A percentile compares a stretch with the other conserved stretches of the same genome.
phyloP scores from a whole-genome alignment of 352 stramenopile genomes.

The Aphanomyces astaci region DNA sequence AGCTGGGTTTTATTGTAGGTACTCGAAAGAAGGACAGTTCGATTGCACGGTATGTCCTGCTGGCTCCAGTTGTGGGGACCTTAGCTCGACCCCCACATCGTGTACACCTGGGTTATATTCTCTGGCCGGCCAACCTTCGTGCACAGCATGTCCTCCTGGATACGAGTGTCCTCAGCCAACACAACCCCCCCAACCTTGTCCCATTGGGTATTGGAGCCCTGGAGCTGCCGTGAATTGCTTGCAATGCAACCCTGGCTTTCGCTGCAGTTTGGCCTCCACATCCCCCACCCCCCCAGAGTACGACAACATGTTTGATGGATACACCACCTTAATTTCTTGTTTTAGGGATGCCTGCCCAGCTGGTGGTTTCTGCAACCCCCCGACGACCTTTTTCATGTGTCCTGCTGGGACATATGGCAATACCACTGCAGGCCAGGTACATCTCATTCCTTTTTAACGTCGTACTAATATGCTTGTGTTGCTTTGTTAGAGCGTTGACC shows the following conservation, averaged over 20 bases:
- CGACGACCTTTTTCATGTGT: constrained; percentile 78
- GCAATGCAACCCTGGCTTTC: constrained; percentile 62
- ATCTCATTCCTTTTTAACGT: background rate
- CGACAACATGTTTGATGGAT: too few species aligned
- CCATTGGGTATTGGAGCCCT: constrained; percentile 83
- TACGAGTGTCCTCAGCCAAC: constrained; percentile 75
- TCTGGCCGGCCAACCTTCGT: constrained; percentile 51
- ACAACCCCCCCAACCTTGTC: constrained; percentile 68
- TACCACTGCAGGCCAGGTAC: constrained; percentile 62
- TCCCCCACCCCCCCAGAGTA: constrained; percentile 58
- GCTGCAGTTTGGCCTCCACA: constrained; percentile 68
- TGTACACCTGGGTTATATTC: constrained; percentile 78
- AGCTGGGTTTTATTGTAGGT: constrained; percentile 28
- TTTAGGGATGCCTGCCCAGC: constrained; percentile 73
- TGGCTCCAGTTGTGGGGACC: constrained; percentile 69
- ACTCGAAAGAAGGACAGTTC: constrained; percentile 45
- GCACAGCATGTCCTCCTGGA: constrained; percentile 57
- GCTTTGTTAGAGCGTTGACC: constrained; percentile 51
- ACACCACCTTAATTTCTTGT: background rate
- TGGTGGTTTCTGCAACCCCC: constrained; percentile 82
- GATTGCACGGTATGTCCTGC: constrained; percentile 69
- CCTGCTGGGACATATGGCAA: constrained; percentile 83
- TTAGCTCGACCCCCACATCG: constrained; percentile 53
- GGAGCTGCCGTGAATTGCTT: constrained; percentile 57
- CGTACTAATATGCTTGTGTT: background rate